phyloP scores from a whole-genome alignment of 495 filamentous ascomycete genomes.

The Letharia lupina region DNA sequence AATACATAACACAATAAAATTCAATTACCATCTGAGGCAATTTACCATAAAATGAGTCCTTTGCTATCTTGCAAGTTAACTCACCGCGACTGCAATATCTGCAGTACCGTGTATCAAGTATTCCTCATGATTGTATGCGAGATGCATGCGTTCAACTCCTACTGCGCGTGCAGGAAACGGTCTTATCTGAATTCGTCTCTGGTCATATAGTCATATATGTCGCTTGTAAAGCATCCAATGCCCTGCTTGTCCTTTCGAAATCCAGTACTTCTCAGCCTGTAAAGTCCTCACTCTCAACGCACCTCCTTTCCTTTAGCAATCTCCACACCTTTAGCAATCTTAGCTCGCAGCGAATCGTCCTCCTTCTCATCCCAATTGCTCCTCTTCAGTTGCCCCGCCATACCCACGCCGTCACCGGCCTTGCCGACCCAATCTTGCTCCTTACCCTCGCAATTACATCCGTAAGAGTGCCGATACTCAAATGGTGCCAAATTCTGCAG shows the following conservation, averaged over 20 bases:
- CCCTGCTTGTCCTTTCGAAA: background rate
- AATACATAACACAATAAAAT: background rate
- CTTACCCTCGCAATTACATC: conserved; percentile 39
- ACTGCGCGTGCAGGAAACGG: background rate
- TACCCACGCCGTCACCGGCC: conserved; percentile 11
- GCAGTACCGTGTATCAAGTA: too few relatives aligned
- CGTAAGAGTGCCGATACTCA: conserved; percentile 56
- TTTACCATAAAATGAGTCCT: too few relatives aligned
- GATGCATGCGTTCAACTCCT: background rate
- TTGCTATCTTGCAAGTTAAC: too few relatives aligned
- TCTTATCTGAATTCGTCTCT: background rate
- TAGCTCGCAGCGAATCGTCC: background rate
- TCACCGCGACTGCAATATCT: too few relatives aligned
- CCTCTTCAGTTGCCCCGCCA: conserved; percentile 13
- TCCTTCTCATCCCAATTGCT: background rate
- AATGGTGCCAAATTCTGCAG: conserved; percentile 48
- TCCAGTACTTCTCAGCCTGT: background rate
- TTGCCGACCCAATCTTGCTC: conserved; percentile 17
- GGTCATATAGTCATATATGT: background rate
- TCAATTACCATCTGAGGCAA: background rate
- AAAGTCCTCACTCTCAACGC: background rate
- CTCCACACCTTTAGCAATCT: background rate
- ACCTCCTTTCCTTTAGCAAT: background rate
- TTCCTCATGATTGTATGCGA: background rate
- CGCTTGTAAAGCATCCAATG: background rate